Evolutionary conservation across 2,329 filamentous ascomycete genomes (phyloP), one percentile per base, ranked within the genome.

Genomic region (Leptodontidium sp.): DNA sequence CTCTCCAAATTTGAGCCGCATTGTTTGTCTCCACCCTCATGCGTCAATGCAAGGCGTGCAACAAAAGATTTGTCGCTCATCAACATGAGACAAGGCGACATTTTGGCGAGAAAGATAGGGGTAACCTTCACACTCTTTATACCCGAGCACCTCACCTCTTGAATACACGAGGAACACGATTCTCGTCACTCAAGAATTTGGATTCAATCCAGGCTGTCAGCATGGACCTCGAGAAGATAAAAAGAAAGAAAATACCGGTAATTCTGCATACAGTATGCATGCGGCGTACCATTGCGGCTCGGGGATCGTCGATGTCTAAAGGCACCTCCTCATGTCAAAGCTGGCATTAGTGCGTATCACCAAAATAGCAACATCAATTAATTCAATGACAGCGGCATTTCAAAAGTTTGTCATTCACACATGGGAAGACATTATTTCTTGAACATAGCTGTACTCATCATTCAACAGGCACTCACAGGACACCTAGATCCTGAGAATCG

Each of bases 1-100:
- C 40, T n/a, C 59, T 32, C n/a, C 9, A 32, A 2, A 40, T 43
- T 29, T 45, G 21, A 63, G 58, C 62, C 58, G 67, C 58, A 63
- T 38, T 29, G 14, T 29, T 6, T 17, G 61, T 26, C 26, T 64
- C 67, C 67, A 61, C 64, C 29, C n/a, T 53, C 38, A 53, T 66
- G 67, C 67, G 61, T 69, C 59, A 66, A 69, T 69, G 67, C 67
- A 49, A 69, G 67, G 66, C 43, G 47, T 69, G 67, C 67, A 69
- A 66, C 67, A 69, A 66, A 50, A 69, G 21, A 32, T 15, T 29
- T 14, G 5, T 45, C 35, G 38, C 38, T 59, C 57, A 40, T 40
- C 11, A 11, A 40, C 9, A 6, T 40, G 38, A 40, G 38, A 40
- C 38, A 12, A 7, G 38, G 38, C 38, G 38, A 12, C 38, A 7